Evolutionary conservation across 1,284 basidiomycete genomes (phyloP).

Genomic region (Xerocomus amazonicus): DNA sequence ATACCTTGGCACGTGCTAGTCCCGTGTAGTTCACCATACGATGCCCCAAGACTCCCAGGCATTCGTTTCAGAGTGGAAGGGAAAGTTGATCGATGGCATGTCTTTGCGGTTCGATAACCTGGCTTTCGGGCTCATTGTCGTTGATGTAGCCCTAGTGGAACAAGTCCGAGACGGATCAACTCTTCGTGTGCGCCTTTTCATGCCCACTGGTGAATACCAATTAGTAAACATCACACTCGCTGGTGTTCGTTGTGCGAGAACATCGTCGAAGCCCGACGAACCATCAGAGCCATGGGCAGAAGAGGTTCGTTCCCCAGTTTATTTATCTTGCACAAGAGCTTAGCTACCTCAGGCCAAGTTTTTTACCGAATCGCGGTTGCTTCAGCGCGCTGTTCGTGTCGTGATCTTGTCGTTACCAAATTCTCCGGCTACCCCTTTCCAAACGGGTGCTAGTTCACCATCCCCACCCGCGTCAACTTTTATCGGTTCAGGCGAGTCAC

Average conservation of each 20-base stretch:
- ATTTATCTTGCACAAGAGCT: slow-evolving; percentile 1
- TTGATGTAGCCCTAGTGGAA: slow-evolving; percentile 77
- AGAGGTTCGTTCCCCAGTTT: slow-evolving; percentile 51
- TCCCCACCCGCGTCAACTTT: slow-evolving; percentile 77
- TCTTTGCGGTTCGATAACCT: neutral
- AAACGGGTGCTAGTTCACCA: slow-evolving; percentile 59
- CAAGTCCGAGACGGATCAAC: slow-evolving; percentile 93
- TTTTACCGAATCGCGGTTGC: slow-evolving; percentile 90
- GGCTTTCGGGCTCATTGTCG: slow-evolving; percentile 2
- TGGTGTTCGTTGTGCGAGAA: slow-evolving; percentile 79
- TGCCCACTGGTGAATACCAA: slow-evolving; percentile 88
- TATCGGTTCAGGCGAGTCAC: slow-evolving; percentile 75
- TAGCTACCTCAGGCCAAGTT: slow-evolving; percentile 72
- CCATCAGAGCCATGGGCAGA: slow-evolving; percentile 79
- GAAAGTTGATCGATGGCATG: slow-evolving; percentile 81
- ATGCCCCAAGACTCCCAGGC: slow-evolving; percentile 90
- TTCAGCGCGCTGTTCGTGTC: slow-evolving; percentile 87
- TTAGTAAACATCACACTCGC: slow-evolving; percentile 82
- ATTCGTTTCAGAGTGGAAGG: slow-evolving; percentile 91
- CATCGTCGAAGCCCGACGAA: slow-evolving; percentile 71
- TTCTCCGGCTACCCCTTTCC: slow-evolving; percentile 78
- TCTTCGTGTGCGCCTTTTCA: slow-evolving; percentile 81
- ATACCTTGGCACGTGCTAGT: slow-evolving; percentile 40
- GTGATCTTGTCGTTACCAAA: slow-evolving; percentile 86
- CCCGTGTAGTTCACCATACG: slow-evolving; percentile 72